Percentiles rank a stretch among this genome's conserved stretches.
Evolutionary conservation across 2,329 filamentous ascomycete genomes (phyloP).

Genomic region (Curvularia eragrostidis): DNA sequence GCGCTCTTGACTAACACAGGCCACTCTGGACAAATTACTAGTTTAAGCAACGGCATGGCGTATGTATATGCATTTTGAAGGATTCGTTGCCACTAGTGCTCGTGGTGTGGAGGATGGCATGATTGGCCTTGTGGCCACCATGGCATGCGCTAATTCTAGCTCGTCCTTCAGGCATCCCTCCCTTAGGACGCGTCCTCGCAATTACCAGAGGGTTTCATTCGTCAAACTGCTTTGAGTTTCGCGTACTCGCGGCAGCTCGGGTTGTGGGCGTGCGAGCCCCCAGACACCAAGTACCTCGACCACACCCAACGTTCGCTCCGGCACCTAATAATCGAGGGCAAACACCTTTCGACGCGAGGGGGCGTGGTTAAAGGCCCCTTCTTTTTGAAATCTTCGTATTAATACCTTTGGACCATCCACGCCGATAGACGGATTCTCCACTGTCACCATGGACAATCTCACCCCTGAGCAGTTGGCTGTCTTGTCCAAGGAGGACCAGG

Average conservation of each 20-base stretch:
- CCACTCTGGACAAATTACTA: not conserved
- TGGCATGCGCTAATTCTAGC: constrained; percentile 8
- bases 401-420: constrained; percentile 7
- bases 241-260: constrained; percentile 2
- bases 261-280: not conserved
- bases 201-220: constrained; percentile 1
- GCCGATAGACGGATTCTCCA: not conserved
- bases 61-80: not conserved
- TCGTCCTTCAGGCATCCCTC: constrained; percentile 3
- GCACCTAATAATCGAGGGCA: not conserved
- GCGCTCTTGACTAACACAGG: not conserved
- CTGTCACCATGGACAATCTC: constrained; percentile 20
- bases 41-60: not conserved
- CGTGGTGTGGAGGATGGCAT: not conserved
- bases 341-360: constrained; percentile 5
- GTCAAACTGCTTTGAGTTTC: constrained; percentile 13
- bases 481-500: constrained; percentile 26
- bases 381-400: not conserved
- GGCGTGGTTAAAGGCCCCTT: not conserved
- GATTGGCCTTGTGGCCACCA: not conserved
- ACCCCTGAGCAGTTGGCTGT: constrained; percentile 26
- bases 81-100: not conserved
- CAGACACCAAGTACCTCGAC: constrained; percentile 2
- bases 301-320: constrained; percentile 4
- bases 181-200: constrained; percentile 1